These are phyloP conservation scores for Populus pruinosa DNA, from an alignment of 345 rosid genomes.

Conservation along the genomic window DNA sequence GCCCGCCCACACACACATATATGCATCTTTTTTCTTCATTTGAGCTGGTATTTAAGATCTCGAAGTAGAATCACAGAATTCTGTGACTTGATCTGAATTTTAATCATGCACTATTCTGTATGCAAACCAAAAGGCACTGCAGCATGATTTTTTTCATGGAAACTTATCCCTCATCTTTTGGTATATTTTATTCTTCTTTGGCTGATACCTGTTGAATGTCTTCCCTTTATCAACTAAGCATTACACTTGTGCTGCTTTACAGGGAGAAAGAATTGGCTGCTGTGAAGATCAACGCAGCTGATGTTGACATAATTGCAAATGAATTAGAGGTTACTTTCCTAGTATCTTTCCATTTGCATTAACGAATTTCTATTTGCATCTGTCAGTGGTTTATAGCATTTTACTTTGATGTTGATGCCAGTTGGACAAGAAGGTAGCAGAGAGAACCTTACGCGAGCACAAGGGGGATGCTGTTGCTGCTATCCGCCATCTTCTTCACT, in stretches of 20 bases:
- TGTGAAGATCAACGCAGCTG: constrained; percentile 90
- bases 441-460: constrained; percentile 89
- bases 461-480: constrained; percentile 97
- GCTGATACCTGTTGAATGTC: background rate
- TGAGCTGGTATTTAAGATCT: background rate
- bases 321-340: constrained; percentile 74
- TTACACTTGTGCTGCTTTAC: constrained; percentile 1
- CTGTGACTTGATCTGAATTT: background rate
- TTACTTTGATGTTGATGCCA: constrained; percentile 23
- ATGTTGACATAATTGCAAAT: constrained; percentile 80
- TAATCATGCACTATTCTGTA: background rate
- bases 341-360: background rate
- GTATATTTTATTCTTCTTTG: background rate
- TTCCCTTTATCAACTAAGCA: background rate
- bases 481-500: constrained; percentile 65
- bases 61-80: background rate
- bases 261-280: constrained; percentile 97
- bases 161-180: background rate
- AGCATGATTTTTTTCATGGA: background rate
- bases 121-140: background rate
- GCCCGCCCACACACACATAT: background rate
- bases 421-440: constrained; percentile 89
- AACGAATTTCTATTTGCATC: background rate
- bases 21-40: background rate
- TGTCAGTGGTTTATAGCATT: constrained; percentile 13